Base-by-base conservation (phyloP, 805 yeast species). In the Metschnikowia sp. region DNA sequence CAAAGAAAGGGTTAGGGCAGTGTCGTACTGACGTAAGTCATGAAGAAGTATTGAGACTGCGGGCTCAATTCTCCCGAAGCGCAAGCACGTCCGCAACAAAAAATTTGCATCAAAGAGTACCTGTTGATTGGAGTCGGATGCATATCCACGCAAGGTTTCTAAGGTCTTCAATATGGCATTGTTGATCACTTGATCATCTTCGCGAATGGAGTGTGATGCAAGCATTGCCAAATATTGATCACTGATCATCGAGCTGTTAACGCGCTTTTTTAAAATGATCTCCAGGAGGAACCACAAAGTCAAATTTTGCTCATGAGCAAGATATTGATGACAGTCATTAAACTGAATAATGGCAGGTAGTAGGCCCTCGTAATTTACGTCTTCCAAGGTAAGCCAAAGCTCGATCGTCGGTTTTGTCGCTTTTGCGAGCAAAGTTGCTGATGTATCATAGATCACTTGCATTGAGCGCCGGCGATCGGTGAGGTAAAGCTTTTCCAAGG, bases 1-100 rank as follows among this genome's bases (percentile, higher is more conserved):
- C 39, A 94, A 68, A 0, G 97, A 92, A 46, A 94, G 63, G 41
- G 75, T 74, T 32, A 91, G 81, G 0, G 98, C 97, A 45, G 87
- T 90, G 50, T 89, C 96, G 59, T 76, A 87, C 39, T 86, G 73
- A 4, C 76, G 79, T 64, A 88, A 66, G 47, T 70, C 74, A 42
- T 79, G 71, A 1, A 94, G 79, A 56, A 86, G 82, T n/a, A 94
- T 76, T 48, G 78, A 76, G 9, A 89, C 81, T 0, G 96, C 90
- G 1, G 91, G 77, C 50, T 79, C 79, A 42, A 75, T 70, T 49
- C 79, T 81, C 10, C 77, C 63, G 58, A 78, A 76, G 47, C 76
- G 77, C 42, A 86, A 72, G 56, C 96, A 86, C 30, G 90, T 62
- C 46, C 97, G 72, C 31, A 94, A 63, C 3, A 91, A 78, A 55